Evolutionary conservation across 768 basidiomycete genomes (phyloP).

Genomic region (Tylopilus intermedius): DNA sequence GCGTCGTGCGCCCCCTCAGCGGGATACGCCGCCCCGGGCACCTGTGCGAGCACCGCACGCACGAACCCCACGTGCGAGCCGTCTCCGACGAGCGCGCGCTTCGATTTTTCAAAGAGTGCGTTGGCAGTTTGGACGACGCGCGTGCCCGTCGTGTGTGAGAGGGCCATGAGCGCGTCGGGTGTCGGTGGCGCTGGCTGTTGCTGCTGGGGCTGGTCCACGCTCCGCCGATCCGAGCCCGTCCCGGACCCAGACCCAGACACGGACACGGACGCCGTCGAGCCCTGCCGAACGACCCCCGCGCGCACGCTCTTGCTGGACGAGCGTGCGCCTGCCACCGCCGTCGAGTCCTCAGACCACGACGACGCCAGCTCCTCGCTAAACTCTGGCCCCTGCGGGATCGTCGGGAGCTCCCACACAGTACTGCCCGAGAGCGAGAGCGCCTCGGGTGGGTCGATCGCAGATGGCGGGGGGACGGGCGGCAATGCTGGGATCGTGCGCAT

Average conservation of each 20-base stretch:
- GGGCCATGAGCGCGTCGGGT: constrained; percentile 60
- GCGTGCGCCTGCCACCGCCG: constrained; percentile 20
- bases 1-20: constrained; percentile 15
- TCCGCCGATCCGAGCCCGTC: constrained; percentile 2
- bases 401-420: constrained; percentile 62
- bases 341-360: constrained; percentile 59
- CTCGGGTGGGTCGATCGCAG: constrained; percentile 29
- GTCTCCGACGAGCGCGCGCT: constrained; percentile 74
- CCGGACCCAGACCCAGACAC: not conserved
- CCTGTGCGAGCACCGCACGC: constrained; percentile 55
- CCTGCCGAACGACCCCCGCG: too few species aligned
- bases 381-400: constrained; percentile 51
- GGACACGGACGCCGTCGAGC: constrained; percentile 5
- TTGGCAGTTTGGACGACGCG: constrained; percentile 69
- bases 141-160: constrained; percentile 73
- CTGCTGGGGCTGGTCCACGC: constrained; percentile 22
- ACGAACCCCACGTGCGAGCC: constrained; percentile 82
- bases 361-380: constrained; percentile 50
- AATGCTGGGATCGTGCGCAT: constrained; percentile 17
- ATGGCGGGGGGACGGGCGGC: constrained; percentile 39
- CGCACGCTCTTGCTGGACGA: not conserved
- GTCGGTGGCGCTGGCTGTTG: constrained; percentile 31
- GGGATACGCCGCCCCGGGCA: constrained; percentile 51
- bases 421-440: constrained; percentile 31
- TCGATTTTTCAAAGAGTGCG: constrained; percentile 67